phyloP scores from a whole-genome alignment of 179 eudicot genomes.

The Patellifolia procumbens region DNA sequence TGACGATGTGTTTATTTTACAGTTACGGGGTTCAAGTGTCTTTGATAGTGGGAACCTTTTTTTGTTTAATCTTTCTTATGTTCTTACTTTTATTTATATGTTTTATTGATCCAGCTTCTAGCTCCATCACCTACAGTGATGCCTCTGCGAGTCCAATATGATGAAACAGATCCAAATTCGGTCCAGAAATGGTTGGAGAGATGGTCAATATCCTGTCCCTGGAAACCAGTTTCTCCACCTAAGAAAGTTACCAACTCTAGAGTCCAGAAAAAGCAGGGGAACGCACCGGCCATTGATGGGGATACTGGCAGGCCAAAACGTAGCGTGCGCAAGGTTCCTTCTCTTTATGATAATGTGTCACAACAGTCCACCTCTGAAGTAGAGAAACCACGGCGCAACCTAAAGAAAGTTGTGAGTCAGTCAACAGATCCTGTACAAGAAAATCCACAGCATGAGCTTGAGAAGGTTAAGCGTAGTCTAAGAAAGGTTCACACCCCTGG shows the following conservation, averaged over 20 bases:
- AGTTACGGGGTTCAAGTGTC: neutral
- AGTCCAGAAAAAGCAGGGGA: conserved; percentile 55
- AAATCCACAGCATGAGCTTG: conserved; percentile 74
- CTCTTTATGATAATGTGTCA: conserved; percentile 42
- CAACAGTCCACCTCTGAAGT: conserved; percentile 45
- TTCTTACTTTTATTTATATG: conserved; percentile 16
- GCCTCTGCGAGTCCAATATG: conserved; percentile 80
- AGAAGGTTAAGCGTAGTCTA: conserved; percentile 73
- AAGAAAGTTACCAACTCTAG: conserved; percentile 40
- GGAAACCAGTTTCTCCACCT: conserved; percentile 48
- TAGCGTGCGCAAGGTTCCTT: conserved; percentile 54
- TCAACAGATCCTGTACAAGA: conserved; percentile 60
- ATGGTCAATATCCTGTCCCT: conserved; percentile 46
- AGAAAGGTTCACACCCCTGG: conserved; percentile 68
- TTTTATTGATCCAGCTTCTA: conserved; percentile 56
- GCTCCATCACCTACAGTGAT: conserved; percentile 60
- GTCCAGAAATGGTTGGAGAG: conserved; percentile 45
- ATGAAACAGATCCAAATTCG: conserved; percentile 41
- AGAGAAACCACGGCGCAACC: conserved; percentile 63
- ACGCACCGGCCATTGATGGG: conserved; percentile 43
- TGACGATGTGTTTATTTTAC: neutral
- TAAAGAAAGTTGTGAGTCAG: conserved; percentile 53
- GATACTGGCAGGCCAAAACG: conserved; percentile 66
- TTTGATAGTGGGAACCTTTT: neutral
- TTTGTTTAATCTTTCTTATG: neutral